phyloP scores from a whole-genome alignment of 106 monocot genomes.

The Dendrobium huoshanense region DNA sequence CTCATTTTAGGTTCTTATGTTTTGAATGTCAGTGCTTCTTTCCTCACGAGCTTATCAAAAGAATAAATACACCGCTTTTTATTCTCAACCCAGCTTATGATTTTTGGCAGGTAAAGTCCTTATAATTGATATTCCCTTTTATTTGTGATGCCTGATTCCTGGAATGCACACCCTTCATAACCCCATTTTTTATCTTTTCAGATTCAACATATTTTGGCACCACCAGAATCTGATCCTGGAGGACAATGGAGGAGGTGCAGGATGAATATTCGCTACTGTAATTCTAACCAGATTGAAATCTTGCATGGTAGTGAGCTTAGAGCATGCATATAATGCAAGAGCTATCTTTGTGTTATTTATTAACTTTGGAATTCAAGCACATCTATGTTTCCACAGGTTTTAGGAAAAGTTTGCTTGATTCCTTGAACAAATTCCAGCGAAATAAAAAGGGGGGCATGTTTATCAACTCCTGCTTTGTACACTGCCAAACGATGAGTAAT shows the following conservation, averaged over 20 bases:
- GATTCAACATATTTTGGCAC: conserved; percentile 70
- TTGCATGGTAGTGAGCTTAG: conserved; percentile 50
- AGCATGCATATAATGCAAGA: not conserved
- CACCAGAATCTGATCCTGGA: conserved; percentile 50
- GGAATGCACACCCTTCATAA: not conserved
- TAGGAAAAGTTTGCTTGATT: conserved; percentile 41
- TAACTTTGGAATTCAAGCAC: not conserved
- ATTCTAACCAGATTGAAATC: conserved; percentile 45
- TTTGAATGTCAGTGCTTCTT: conserved; percentile 71
- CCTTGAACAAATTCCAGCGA: conserved; percentile 44
- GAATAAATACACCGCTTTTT: conserved; percentile 70
- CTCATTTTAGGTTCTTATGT: not conserved
- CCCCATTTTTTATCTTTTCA: conserved; percentile 20
- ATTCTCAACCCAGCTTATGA: conserved; percentile 89
- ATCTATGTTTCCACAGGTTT: conserved; percentile 39
- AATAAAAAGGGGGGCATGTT: conserved; percentile 52
- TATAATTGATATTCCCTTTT: conserved; percentile 5
- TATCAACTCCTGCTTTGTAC: conserved; percentile 75
- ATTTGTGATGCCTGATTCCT: conserved; percentile 2
- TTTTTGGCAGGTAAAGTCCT: conserved; percentile 76
- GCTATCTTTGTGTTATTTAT: not conserved
- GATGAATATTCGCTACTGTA: conserved; percentile 56
- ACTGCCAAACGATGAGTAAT: conserved; percentile 66
- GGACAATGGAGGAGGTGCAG: conserved; percentile 58
- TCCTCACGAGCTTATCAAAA: conserved; percentile 64